Base-by-base conservation (phyloP, 805 yeast genomes). In the Dipodascopsis tothii region DNA sequence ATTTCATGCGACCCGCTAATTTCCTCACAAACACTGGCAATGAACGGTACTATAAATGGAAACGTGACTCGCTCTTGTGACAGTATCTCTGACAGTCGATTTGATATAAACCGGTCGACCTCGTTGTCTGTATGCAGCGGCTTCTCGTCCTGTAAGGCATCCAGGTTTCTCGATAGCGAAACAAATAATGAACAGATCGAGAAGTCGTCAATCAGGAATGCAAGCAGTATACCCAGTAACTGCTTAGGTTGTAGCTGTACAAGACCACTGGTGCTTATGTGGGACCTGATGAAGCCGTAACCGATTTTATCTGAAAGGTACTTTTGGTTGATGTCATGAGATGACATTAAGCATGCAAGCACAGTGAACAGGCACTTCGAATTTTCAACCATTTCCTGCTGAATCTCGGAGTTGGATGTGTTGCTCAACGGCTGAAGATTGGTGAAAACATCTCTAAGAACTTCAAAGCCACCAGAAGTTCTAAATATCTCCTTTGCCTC, bases 401-500 rank as follows among this genome's bases (percentile, higher is more conserved):
- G 30, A 25, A 9, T 14, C 14, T 25, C 11, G 11, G 14, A 25
- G 11, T 25, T 14, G 14, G 30, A 25, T 25, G 30, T 9, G 9
- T 9, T 9, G 14, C 14, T 14, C 9, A 25, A 9, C 30, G 30
- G 30, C 30, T 9, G 9, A 9, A 25, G 14, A 9, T 9, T 9
- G 14, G 11, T 14, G 14, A 25, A 25, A 25, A 25, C 14, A 9
- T 25, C 11, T 14, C 9, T 25, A 9, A 25, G 37, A 3, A 41
- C 21, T 35, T 53, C 57, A 33, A 53, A 53, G 6, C 56, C 56
- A 14, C 37, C 35, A 2, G 52, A 45, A 16, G 42, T 39, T 9
- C 55, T 50, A 27, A 53, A 53, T n/a, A 50, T 46, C 23, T 50
- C 52, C 28, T 50, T 49, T 11, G 49, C 35, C 21, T 53, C 56